Conservation (phyloP, 208 protist species). For the Willaertia magna region DNA sequence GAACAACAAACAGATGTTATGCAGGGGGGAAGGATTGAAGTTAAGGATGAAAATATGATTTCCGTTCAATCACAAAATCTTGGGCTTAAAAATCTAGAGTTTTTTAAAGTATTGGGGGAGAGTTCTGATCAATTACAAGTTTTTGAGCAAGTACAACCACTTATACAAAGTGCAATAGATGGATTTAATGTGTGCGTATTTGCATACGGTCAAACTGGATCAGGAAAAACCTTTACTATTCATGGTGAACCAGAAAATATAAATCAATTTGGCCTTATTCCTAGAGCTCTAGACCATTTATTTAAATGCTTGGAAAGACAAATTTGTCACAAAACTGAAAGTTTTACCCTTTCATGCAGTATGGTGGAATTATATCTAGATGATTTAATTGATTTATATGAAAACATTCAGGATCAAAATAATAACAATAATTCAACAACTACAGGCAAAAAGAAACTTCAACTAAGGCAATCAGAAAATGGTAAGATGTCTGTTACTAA, state of each 20-base stretch:
- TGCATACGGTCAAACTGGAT: slow-evolving; percentile 76
- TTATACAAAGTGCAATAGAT: slow-evolving; percentile 71
- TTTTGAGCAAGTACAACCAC: slow-evolving; percentile 46
- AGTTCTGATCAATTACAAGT: not conserved
- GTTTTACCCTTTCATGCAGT: slow-evolving; percentile 24
- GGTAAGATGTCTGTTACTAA: slow-evolving; percentile 18
- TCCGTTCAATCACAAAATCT: not conserved
- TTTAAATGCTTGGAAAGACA: not conserved
- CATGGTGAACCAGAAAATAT: not conserved
- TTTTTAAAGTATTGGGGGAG: slow-evolving; percentile 7
- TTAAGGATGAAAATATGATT: slow-evolving; percentile 11
- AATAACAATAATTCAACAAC: not conserved
- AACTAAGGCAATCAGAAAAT: slow-evolving; percentile 17
- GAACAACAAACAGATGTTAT: not conserved
- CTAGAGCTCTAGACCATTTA: not conserved
- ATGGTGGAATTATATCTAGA: slow-evolving; percentile 55
- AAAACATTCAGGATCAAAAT: slow-evolving; percentile 6
- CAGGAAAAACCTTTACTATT: slow-evolving; percentile 38
- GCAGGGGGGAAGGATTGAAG: not conserved
- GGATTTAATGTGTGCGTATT: slow-evolving; percentile 73
- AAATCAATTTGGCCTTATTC: not conserved
- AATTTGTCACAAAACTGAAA: not conserved
- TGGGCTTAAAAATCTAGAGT: slow-evolving; percentile 3
- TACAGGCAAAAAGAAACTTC: not conserved
- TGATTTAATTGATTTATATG: slow-evolving; percentile 39